Evolutionary conservation across 2,329 filamentous ascomycete genomes (phyloP).

Genomic region (Boeremia lycopersici): DNA sequence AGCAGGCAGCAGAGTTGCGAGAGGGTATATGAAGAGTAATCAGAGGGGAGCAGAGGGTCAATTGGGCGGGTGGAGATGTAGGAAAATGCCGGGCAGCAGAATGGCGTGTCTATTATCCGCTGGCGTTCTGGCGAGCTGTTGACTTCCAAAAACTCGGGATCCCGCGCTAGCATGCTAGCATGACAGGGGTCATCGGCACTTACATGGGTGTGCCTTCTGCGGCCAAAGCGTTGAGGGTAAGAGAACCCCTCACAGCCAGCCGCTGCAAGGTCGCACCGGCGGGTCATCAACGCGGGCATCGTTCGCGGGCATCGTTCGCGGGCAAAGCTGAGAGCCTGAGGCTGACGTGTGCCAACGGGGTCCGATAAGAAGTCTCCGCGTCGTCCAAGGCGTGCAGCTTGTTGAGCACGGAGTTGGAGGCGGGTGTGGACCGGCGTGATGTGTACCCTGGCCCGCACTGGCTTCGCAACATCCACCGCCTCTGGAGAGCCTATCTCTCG

Average conservation of each 20-base stretch:
- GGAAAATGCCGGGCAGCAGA: slow-evolving; percentile 19
- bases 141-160: slow-evolving; percentile 34
- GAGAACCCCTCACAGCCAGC: slow-evolving; percentile 11
- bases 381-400: slow-evolving; percentile 8
- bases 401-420: slow-evolving; percentile 11
- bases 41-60: slow-evolving; percentile 22
- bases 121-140: slow-evolving; percentile 16
- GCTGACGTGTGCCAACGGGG: slow-evolving; percentile 4
- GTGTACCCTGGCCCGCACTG: slow-evolving; percentile 15
- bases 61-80: slow-evolving; percentile 26
- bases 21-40: slow-evolving; percentile 18
- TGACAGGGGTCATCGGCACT: slow-evolving; percentile 4
- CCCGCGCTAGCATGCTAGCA: slow-evolving; percentile 15
- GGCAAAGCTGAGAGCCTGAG: neutral
- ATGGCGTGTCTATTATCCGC: slow-evolving; percentile 32
- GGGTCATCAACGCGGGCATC: neutral
- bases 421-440: slow-evolving; percentile 12
- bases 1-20: slow-evolving; percentile 20
- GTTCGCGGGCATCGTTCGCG: no score
- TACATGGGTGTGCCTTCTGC: slow-evolving; percentile 16
- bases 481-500: slow-evolving; percentile 22
- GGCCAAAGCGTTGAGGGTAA: slow-evolving; percentile 18
- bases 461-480: slow-evolving; percentile 25
- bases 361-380: slow-evolving; percentile 13
- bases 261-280: neutral